Base-by-base conservation (phyloP, 441 rosid genomes). In the Populus hybrid region DNA sequence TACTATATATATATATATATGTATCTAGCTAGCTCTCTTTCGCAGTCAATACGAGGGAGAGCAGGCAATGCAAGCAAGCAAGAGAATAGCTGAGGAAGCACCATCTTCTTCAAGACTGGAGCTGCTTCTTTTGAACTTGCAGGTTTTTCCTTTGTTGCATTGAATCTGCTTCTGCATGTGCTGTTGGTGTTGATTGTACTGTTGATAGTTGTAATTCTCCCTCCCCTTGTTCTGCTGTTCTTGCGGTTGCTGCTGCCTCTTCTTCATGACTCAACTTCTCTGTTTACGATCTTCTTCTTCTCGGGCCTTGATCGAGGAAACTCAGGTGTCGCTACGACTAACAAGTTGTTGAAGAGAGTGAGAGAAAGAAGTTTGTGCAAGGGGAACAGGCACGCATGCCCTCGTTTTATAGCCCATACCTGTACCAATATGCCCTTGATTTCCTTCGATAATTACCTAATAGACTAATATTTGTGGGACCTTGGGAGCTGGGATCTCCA, bases 11-110 rank as follows among this genome's bases (percentile, higher is more conserved):
- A 40, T 40, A 38, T 35, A 10, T 38, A 10, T 10, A 40, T 46
- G 54, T 12, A 46, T 46, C 54, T 46, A 46, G 18, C 57, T 46
- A 14, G 20, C 2, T 14, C 18, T 46, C 21, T 23, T 46, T 6
- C 10, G 18, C 54, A 16, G 10, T 80, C 79, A 82, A 68, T 80
- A 83, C 67, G 91, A 78, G 24, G 97, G 89, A 59, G 84, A 68
- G 81, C 93, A 93, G 10, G 97, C 98, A 74, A 95, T 93, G 78
- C 95, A 95, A 69, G 97, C 97, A 14, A 95, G 95, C 80, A 95
- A 83, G 79, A 90, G 89, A 82, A 95, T 93, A 76, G 97, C 99
- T 59, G 97, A 86, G 46, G 97, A 93, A 84, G 85, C 93, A 21
- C 97, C 97, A 69, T 95, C 98, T 36, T 90, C 88, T 79, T 93